Conservation (phyloP, 1,284 basidiomycete genomes). For the Singerocomus rubriflavus region DNA sequence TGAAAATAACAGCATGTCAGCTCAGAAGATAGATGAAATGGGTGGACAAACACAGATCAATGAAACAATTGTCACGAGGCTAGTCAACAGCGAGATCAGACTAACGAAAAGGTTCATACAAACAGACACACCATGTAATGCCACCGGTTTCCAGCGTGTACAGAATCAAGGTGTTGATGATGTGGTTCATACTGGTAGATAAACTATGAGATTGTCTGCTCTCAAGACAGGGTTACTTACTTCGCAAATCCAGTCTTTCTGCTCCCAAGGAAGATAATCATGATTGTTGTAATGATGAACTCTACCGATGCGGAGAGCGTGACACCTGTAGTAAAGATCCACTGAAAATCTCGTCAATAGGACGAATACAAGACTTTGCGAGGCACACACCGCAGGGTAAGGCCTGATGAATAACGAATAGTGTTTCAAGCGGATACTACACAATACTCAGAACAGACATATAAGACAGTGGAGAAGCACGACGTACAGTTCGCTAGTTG, state of each 20-base stretch:
- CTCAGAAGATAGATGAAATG: not conserved
- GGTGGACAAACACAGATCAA: constrained; percentile 42
- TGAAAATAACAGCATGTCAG: constrained; percentile 18
- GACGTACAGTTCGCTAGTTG: constrained; percentile 31
- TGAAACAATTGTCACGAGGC: constrained; percentile 34
- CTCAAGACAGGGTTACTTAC: constrained; percentile 21
- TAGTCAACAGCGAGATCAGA: constrained; percentile 20
- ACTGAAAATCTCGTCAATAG: constrained; percentile 24
- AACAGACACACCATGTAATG: constrained; percentile 40
- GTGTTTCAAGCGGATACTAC: constrained; percentile 27
- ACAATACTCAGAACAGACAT: not conserved
- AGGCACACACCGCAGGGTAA: constrained; percentile 26
- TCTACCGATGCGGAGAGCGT: constrained; percentile 50
- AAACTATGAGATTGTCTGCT: not conserved
- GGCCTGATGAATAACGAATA: constrained; percentile 32
- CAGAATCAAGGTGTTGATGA: constrained; percentile 48
- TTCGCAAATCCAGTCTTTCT: constrained; percentile 40
- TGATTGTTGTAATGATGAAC: constrained; percentile 46
- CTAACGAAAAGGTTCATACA: constrained; percentile 16
- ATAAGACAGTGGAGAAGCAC: rapidly evolving
- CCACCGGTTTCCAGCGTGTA: constrained; percentile 54
- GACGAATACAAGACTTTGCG: not conserved
- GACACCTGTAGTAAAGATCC: constrained; percentile 55
- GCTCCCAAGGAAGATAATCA: constrained; percentile 47
- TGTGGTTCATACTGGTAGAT: constrained; percentile 41